Base-by-base conservation (phyloP, 495 filamentous ascomycete species). In the Xylaria grammica region DNA sequence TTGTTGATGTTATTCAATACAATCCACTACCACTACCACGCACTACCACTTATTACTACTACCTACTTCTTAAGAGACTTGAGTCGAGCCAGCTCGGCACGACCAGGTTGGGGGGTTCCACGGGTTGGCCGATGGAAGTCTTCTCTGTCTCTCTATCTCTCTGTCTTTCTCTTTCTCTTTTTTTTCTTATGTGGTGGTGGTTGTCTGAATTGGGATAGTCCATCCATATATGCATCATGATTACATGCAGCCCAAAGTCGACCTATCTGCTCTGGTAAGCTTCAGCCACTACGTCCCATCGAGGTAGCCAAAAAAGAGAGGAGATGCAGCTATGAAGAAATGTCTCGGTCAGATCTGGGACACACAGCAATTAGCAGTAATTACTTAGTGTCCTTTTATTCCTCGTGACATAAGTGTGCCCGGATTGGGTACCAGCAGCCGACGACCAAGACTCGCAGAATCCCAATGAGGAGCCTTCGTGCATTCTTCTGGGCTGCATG, bases 281-380 rank as follows among this genome's bases (percentile, higher is more conserved):
- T 62, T 62, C 46, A 62, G 49, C 49, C 48, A 53, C 48, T 26
- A 36, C 45, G 27, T n/a, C 50, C 60, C 27, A 9, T 29, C 46
- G 27, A 42, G 60, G 54, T n/a, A 38, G 36, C 48, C 50, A 62
- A 62, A 54, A 44, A 34, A 26, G 42, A 34, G 56, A 48, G 17
- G 42, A 36, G 36, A 46, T 48, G 56, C 56, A 48, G 56, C 40
- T 48, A 48, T 4, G 42, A 36, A 48, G 24, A 57, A 34, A 46
- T 67, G 71, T 74, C 69, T 74, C 71, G 71, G 71, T 72, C 69
- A 71, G 71, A 74, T 74, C 71, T 74, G 67, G 69, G 63, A 72
- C 68, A 69, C 24, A 45, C 36, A 62, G 32, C 49, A 32, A 50
- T 38, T 54, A 52, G 19, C 24, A n/a, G n/a, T n/a, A n/a, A n/a